A percentile compares a stretch with the other conserved stretches of the same genome.
Conservation (phyloP, 169 alveolate species). For the Plasmodium falciparum region DNA sequence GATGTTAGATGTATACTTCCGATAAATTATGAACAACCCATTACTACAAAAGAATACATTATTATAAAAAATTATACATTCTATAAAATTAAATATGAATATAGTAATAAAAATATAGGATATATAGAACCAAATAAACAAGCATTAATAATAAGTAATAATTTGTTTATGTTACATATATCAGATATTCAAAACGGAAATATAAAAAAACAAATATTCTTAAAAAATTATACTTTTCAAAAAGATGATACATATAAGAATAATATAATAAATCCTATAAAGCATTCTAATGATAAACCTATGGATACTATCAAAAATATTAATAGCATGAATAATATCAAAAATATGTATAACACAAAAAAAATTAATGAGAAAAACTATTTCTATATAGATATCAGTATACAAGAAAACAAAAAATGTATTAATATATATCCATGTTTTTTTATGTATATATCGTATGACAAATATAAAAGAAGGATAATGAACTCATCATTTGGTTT, state of each 20-base stretch:
- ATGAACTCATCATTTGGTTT: no score
- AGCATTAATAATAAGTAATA: slow-evolving; percentile 2
- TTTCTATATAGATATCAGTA: slow-evolving; percentile 12
- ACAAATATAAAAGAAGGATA: slow-evolving; percentile 3
- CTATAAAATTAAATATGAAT: slow-evolving; percentile 29
- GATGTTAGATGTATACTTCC: slow-evolving; percentile 11
- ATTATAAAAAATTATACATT: slow-evolving; percentile 30
- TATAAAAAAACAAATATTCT: slow-evolving; percentile 6
- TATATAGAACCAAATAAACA: slow-evolving; percentile 15
- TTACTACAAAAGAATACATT: slow-evolving; percentile 13
- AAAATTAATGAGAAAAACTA: slow-evolving; percentile 19
- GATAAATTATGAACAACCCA: not conserved
- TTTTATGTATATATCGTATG: slow-evolving; percentile 9
- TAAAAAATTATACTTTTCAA: not conserved
- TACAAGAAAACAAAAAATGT: slow-evolving; percentile 31
- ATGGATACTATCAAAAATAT: not conserved
- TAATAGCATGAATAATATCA: not conserved
- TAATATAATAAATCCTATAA: not conserved
- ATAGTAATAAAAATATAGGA: slow-evolving; percentile 37
- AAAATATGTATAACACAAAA: not conserved
- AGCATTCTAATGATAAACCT: not conserved
- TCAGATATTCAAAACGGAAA: not conserved
- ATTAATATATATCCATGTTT: slow-evolving; percentile 20
- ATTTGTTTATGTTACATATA: slow-evolving; percentile 30
- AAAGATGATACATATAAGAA: not conserved